Evolutionary conservation across 495 filamentous ascomycete genomes (phyloP).

Genomic region (Penicillium ucsense): DNA sequence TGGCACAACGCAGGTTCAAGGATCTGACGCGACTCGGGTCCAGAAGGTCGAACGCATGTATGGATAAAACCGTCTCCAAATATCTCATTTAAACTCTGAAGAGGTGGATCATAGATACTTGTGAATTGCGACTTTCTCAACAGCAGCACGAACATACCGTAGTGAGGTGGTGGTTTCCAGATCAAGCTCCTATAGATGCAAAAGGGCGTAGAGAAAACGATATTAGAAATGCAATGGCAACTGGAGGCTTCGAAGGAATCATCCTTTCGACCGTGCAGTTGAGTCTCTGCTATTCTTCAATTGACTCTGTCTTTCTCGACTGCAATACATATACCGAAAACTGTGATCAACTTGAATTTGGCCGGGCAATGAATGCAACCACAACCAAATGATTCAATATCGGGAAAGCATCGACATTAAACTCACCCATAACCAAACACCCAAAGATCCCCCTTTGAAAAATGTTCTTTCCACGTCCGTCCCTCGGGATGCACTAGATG

Average conservation of each 20-base stretch:
- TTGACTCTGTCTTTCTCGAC: not conserved
- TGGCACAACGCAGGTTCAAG: not conserved
- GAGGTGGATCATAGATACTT: not conserved
- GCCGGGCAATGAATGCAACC: not conserved
- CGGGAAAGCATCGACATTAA: not conserved
- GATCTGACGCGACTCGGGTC: not conserved
- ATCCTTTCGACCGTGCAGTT: too few relatives aligned
- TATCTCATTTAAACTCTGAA: too few relatives aligned
- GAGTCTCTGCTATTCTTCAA: not conserved
- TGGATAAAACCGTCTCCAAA: not conserved
- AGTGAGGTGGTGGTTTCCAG: conserved; percentile 96
- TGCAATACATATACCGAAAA: not conserved
- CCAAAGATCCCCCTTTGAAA: conserved; percentile 61
- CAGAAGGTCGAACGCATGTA: not conserved
- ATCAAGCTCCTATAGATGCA: conserved; percentile 65
- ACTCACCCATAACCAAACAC: conserved; percentile 85
- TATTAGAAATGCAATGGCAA: too few relatives aligned
- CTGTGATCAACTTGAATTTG: not conserved
- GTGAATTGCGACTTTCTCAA: too few relatives aligned
- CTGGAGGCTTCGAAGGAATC: too few relatives aligned
- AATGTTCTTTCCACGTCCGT: conserved; percentile 35
- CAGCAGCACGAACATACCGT: conserved; percentile 46
- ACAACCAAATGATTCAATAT: too few relatives aligned
- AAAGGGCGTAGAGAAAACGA: too few relatives aligned
- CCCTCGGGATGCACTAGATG: conserved; percentile 22